Conservation (phyloP, 768 basidiomycete genomes). For the Agaricus sinodeliciosus region DNA sequence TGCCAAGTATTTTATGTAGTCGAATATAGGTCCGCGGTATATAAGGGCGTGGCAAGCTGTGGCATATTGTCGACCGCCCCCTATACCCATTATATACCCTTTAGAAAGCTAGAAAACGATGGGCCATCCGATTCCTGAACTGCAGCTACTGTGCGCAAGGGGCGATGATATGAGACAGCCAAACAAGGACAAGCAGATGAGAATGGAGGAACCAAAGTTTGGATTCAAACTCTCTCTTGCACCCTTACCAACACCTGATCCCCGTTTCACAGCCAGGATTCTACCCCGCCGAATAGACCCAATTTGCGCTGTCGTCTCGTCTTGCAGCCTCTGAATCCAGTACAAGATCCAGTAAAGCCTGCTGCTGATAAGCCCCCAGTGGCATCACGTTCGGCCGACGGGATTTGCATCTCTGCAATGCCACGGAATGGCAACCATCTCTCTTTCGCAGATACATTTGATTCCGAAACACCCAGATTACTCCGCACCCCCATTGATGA, state of each 20-base stretch:
- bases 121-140: slow-evolving; percentile 2
- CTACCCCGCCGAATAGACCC: background rate
- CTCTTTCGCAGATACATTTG: slow-evolving; percentile 10
- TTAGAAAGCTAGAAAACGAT: background rate
- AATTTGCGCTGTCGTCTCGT: background rate
- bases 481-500: background rate
- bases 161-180: slow-evolving; percentile 11
- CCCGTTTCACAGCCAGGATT: background rate
- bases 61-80: background rate
- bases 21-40: too few species aligned
- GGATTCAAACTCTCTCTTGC: slow-evolving; percentile 11
- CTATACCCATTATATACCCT: slow-evolving; percentile 1
- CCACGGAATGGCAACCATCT: slow-evolving; percentile 22
- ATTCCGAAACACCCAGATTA: background rate
- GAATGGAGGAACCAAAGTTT: slow-evolving; percentile 11
- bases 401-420: slow-evolving; percentile 13
- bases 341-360: background rate
- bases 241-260: slow-evolving; percentile 8
- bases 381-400: background rate
- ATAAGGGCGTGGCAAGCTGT: background rate
- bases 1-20: background rate
- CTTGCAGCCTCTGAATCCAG: background rate
- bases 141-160: slow-evolving; percentile 12
- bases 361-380: background rate
- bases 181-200: slow-evolving; percentile 19